Conservation (phyloP, 805 yeast species). For the Teunomyces pallodes region DNA sequence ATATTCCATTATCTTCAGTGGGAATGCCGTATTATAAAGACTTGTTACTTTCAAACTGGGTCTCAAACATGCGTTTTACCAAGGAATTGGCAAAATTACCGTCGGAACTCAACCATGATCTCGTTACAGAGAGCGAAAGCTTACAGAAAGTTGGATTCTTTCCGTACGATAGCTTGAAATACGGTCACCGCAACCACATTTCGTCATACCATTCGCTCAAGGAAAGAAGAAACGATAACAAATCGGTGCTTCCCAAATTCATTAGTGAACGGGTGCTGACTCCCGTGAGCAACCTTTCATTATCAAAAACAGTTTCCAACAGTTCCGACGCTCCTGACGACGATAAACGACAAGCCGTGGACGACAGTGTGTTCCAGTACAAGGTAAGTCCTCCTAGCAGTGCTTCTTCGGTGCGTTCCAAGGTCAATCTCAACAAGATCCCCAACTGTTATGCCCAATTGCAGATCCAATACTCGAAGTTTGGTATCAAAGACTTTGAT, state of each 20-base stretch:
- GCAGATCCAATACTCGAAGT: conserved; percentile 78
- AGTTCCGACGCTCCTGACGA: conserved; percentile 4
- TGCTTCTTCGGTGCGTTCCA: neutral
- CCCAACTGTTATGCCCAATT: conserved; percentile 77
- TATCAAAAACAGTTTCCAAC: conserved; percentile 10
- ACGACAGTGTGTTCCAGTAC: conserved; percentile 17
- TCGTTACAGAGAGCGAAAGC: conserved; percentile 28
- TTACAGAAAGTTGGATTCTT: conserved; percentile 9
- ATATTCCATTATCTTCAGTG: conserved; percentile 58
- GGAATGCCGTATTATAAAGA: conserved; percentile 89
- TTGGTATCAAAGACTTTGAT: conserved; percentile 93
- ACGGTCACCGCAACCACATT: conserved; percentile 54
- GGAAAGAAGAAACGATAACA: conserved; percentile 12
- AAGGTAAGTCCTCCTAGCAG: conserved; percentile 5
- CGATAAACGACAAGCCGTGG: neutral
- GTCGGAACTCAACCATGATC: conserved; percentile 47
- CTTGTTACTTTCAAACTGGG: conserved; percentile 78
- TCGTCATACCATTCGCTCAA: conserved; percentile 39
- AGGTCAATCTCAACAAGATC: conserved; percentile 22
- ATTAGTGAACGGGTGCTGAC: conserved; percentile 47
- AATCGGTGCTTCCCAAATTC: conserved; percentile 47
- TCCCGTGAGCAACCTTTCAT: conserved; percentile 7
- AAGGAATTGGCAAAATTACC: conserved; percentile 62
- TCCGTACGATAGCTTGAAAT: conserved; percentile 53
- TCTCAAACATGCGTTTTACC: conserved; percentile 57